These are phyloP conservation scores for Sporothrix luriei DNA, from an alignment of 2,329 filamentous ascomycete species.

Conservation along the genomic window DNA sequence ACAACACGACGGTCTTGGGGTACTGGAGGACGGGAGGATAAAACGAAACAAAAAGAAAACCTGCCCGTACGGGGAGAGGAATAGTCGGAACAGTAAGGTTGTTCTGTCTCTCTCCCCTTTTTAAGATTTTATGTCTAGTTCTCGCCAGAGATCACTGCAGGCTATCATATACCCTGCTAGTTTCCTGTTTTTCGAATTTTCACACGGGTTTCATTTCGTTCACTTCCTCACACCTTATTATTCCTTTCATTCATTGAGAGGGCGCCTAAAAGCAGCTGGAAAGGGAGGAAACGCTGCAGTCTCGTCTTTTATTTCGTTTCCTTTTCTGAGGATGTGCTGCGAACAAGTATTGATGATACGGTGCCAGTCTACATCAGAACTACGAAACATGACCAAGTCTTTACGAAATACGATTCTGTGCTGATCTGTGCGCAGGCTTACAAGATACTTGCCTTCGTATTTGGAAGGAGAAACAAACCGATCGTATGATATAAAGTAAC, in stretches of 20 bases:
- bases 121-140: conserved; percentile 12
- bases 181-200: conserved; percentile 11
- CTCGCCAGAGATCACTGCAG: conserved; percentile 21
- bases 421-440: too few species aligned
- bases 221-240: too few species aligned
- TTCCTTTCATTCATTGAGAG: not conserved
- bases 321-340: not conserved
- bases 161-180: conserved; percentile 12
- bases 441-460: not conserved
- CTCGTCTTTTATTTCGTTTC: not conserved
- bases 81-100: not conserved
- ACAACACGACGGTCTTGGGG: not conserved
- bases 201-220: not conserved
- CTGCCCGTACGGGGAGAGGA: not conserved
- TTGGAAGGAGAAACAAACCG: not conserved
- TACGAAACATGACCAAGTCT: not conserved
- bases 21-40: not conserved
- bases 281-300: not conserved
- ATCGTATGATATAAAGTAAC: not conserved
- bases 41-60: not conserved
- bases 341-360: conserved; percentile 4
- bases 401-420: not conserved
- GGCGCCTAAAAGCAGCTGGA: not conserved
- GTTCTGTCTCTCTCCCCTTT: not conserved
- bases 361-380: not conserved